These are phyloP conservation scores for Puya raimondii DNA, from an alignment of 176 grass and related monocot genomes.

Conservation along the genomic window DNA sequence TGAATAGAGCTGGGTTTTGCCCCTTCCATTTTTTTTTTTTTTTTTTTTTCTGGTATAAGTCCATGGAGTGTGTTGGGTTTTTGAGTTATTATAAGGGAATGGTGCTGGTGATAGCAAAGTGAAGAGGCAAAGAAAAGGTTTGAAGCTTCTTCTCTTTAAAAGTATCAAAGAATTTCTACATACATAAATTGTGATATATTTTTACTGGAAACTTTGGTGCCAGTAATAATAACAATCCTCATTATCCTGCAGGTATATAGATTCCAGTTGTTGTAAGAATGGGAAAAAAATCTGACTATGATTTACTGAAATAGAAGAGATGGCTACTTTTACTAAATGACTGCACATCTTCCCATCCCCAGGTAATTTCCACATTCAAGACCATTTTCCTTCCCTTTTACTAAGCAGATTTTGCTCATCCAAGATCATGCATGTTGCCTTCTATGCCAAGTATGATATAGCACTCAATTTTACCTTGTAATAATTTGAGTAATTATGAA, in stretches of 20 bases:
- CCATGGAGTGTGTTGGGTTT: too few species aligned
- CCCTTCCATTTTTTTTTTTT: neutral
- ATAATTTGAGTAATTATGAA: too few species aligned
- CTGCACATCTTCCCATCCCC: conserved; percentile 42
- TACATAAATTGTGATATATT: conserved; percentile 48
- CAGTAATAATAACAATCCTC: conserved; percentile 33
- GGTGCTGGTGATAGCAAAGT: too few species aligned
- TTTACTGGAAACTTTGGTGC: conserved; percentile 61
- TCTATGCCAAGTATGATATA: neutral
- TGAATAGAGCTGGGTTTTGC: too few species aligned
- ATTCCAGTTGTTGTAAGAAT: conserved; percentile 89
- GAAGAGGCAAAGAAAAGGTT: neutral
- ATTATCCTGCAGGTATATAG: conserved; percentile 49
- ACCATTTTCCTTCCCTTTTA: neutral
- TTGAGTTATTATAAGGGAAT: too few species aligned
- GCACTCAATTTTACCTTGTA: too few species aligned
- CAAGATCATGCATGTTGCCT: neutral
- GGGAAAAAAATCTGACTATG: conserved; percentile 53
- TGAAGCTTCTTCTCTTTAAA: too few species aligned
- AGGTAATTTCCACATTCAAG: conserved; percentile 21
- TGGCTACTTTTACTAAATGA: conserved; percentile 50
- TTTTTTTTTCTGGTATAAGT: conserved; percentile 13
- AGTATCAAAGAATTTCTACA: neutral
- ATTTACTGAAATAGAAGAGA: conserved; percentile 64
- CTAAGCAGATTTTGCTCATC: neutral